These are phyloP conservation scores for Melanopsichium pennsylvanicum DNA, from an alignment of 1,284 basidiomycete genomes.

Conservation along the genomic window DNA sequence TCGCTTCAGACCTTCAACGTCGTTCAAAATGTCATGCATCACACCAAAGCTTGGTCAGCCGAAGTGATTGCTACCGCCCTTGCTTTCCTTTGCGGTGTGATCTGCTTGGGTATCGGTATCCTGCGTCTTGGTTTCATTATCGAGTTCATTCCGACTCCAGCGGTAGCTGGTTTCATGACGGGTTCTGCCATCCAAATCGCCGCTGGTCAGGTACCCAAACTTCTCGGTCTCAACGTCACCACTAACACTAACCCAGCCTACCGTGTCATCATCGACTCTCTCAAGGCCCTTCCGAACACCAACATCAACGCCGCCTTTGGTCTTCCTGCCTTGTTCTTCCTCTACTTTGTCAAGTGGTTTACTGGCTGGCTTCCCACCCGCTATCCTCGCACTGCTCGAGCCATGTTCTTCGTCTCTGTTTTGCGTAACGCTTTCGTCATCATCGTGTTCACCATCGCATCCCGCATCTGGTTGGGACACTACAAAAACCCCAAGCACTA, in stretches of 20 bases:
- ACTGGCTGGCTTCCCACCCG: slow-evolving; percentile 73
- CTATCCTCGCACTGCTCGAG: slow-evolving; percentile 78
- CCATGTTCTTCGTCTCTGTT: slow-evolving; percentile 67
- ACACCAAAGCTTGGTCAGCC: slow-evolving; percentile 26
- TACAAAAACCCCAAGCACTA: slow-evolving; percentile 71
- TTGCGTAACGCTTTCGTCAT: slow-evolving; percentile 64
- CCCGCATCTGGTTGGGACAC: slow-evolving; percentile 52
- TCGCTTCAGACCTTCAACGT: slow-evolving; percentile 82
- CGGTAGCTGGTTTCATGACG: slow-evolving; percentile 83
- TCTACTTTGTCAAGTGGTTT: slow-evolving; percentile 78
- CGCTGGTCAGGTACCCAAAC: slow-evolving; percentile 62
- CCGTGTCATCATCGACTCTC: slow-evolving; percentile 86
- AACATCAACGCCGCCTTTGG: slow-evolving; percentile 89
- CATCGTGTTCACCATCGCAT: slow-evolving; percentile 71
- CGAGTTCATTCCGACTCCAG: slow-evolving; percentile 90
- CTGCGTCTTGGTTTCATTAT: slow-evolving; percentile 92
- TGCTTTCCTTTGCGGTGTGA: slow-evolving; percentile 88
- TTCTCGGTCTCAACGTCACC: slow-evolving; percentile 57
- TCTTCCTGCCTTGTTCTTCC: slow-evolving; percentile 75
- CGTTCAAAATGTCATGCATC: slow-evolving; percentile 41
- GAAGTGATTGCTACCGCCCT: slow-evolving; percentile 84
- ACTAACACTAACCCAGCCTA: slow-evolving; percentile 73
- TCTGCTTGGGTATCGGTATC: slow-evolving; percentile 91
- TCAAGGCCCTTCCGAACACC: slow-evolving; percentile 80
- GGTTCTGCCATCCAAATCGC: slow-evolving; percentile 65